These are phyloP conservation scores for Mycotypha africana DNA, from an alignment of 371 early-diverging fungal genomes.

Conservation along the genomic window DNA sequence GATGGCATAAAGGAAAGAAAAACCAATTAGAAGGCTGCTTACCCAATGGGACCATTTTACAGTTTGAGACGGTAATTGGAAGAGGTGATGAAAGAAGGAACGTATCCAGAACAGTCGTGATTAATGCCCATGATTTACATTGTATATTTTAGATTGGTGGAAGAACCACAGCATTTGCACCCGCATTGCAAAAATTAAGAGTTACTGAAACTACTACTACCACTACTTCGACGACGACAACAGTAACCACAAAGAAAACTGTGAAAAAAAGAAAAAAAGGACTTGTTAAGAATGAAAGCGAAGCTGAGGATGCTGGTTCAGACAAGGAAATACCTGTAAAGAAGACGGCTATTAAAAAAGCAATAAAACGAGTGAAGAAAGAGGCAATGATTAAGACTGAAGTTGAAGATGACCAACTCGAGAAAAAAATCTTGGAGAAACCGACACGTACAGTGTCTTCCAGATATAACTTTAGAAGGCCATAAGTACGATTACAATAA, in stretches of 20 bases:
- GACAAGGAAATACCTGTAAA: no score
- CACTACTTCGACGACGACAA: no score
- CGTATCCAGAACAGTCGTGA: no score
- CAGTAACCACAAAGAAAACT: not conserved
- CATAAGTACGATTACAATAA: no score
- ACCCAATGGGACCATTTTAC: slow-evolving; percentile 29
- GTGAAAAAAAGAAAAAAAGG: not conserved
- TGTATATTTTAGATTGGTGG: slow-evolving; percentile 8
- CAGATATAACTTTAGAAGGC: slow-evolving; percentile 2
- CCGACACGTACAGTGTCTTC: not conserved
- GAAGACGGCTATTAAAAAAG: not conserved
- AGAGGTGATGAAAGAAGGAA: no score
- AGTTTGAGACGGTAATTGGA: slow-evolving; percentile 42
- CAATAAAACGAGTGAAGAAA: not conserved
- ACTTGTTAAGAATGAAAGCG: not conserved
- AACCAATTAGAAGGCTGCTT: slow-evolving; percentile 20
- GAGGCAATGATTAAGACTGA: not conserved
- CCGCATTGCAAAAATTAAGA: slow-evolving; percentile 9
- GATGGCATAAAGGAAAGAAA: slow-evolving; percentile 53
- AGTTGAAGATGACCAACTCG: not conserved
- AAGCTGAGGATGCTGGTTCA: not conserved
- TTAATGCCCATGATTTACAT: no score
- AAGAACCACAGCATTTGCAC: slow-evolving; percentile 20
- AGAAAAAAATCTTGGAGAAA: not conserved
- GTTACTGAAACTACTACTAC: not conserved